Base-by-base conservation (phyloP, 108 stramenopile species). In the Craspedostauros australis region DNA sequence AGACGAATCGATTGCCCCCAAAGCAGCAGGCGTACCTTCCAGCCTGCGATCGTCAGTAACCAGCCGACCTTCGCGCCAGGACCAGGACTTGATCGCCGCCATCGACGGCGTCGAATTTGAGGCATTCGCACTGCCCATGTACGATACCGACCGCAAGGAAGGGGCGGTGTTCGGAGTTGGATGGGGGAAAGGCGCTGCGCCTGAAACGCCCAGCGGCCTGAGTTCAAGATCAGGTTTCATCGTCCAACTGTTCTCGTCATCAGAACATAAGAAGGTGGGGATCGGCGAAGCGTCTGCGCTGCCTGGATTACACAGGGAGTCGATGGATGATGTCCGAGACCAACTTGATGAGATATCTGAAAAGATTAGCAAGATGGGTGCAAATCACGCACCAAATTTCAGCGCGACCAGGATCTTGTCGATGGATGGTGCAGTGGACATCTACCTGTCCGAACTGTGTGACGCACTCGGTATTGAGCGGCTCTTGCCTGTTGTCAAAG, bases 281-380 rank as follows among this genome's bases (percentile, higher is more conserved):
- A 46, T 93, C 14, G 92, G 92, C 36, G 92, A 93, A 66, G 73
- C 84, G 0, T 72, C 81, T 16, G 88, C 92, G 16, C 62, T 89
- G 2, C 32, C 34, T 15, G 86, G 86, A 21, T 61, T 93, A 8
- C 92, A 93, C 43, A 22, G 28, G 19, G 92, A 93, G 49, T 60
- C 79, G 2, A 40, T 85, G 4, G 77, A 73, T 22, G 76, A 86
- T 15, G 70, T 68, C 9, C 66, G 60, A 38, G 33, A 32, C 32
- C 81, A 89, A 57, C 50, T 89, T 14, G 38, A 54, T 39, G 18
- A 51, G 19, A 69, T 88, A 14, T 55, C 64, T 39, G 69, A 62
- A 27, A 39, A 28, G 37, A 49, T 62, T 37, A 76, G 25, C 27
- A 51, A 50, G 29, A 28, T 53, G n/a, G 8, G 31, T 23, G 31